These are phyloP conservation scores for Saposhnikovia divaricata DNA, from an alignment of 129 eudicot genomes.

Conservation along the genomic window DNA sequence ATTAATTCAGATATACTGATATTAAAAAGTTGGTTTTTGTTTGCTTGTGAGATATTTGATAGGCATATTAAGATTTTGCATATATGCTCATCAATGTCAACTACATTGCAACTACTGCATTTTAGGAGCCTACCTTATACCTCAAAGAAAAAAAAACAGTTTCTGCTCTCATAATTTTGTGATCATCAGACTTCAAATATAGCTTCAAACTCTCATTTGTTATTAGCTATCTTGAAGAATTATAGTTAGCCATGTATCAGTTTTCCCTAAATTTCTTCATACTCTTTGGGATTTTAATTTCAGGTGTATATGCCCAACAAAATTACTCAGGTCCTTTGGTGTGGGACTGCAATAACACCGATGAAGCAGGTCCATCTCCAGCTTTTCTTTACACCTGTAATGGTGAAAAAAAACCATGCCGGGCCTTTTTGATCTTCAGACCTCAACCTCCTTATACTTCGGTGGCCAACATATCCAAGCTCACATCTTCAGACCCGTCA, in stretches of 20 bases:
- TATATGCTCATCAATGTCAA: not conserved
- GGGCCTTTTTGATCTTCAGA: slow-evolving; percentile 43
- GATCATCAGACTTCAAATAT: not conserved
- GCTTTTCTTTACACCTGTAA: slow-evolving; percentile 63
- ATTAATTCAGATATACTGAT: not conserved
- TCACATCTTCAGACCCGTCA: slow-evolving; percentile 34
- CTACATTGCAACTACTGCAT: not conserved
- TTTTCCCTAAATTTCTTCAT: slow-evolving; percentile 18
- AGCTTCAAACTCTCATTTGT: not conserved
- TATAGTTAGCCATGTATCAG: slow-evolving; percentile 23
- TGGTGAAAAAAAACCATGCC: slow-evolving; percentile 34
- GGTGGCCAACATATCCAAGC: slow-evolving; percentile 42
- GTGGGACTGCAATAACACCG: slow-evolving; percentile 30
- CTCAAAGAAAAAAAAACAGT: not conserved
- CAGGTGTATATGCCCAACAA: slow-evolving; percentile 36
- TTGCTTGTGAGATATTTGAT: not conserved
- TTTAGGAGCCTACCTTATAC: not conserved
- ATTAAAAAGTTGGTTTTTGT: not conserved
- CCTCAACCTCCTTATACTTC: slow-evolving; percentile 44
- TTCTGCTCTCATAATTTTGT: not conserved
- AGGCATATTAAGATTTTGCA: not conserved
- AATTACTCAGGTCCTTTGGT: slow-evolving; percentile 35
- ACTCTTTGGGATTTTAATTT: slow-evolving; percentile 14
- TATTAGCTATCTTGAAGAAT: not conserved
- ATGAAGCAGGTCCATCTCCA: slow-evolving; percentile 36